These are phyloP conservation scores for Panus rudis DNA, from an alignment of 768 basidiomycete genomes.

Conservation along the genomic window DNA sequence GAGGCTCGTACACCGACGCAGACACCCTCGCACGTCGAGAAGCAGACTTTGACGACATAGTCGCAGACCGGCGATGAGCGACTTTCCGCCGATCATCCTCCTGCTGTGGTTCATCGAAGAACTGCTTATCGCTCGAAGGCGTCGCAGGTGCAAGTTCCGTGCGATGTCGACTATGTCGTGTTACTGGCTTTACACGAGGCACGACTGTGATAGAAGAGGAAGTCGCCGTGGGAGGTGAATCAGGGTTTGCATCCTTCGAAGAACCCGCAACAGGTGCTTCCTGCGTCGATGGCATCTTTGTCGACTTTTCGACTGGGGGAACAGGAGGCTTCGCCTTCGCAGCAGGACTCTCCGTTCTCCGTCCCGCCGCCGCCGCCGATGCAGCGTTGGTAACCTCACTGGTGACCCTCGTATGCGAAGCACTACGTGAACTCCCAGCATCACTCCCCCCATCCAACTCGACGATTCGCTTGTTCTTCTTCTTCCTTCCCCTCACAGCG, in stretches of 20 bases:
- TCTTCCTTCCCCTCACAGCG: conserved; percentile 41
- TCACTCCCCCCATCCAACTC: conserved; percentile 57
- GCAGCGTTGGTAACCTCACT: not conserved
- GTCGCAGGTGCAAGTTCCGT: conserved; percentile 34
- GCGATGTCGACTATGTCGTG: conserved; percentile 41
- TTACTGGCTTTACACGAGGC: conserved; percentile 14
- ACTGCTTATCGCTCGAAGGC: conserved; percentile 7
- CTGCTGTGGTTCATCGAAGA: conserved; percentile 8
- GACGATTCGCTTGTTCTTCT: conserved; percentile 72
- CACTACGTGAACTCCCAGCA: conserved; percentile 15
- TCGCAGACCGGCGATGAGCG: conserved; percentile 14
- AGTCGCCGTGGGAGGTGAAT: conserved; percentile 19
- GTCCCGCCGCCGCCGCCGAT: not conserved
- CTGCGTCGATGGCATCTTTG: not conserved
- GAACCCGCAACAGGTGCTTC: not conserved
- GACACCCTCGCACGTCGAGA: conserved; percentile 46
- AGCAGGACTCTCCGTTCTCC: conserved; percentile 11
- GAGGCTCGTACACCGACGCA: conserved; percentile 59
- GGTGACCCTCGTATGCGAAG: conserved; percentile 12
- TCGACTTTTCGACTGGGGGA: not conserved
- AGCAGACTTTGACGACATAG: conserved; percentile 33
- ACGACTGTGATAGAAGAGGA: conserved; percentile 13
- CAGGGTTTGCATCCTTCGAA: not conserved
- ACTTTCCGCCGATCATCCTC: conserved; percentile 10
- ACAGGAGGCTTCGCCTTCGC: conserved; percentile 8